Evolutionary conservation across 192 early-diverging fungal species (phyloP), one percentile per base, ranked within the genome.

Genomic region (Hyaloraphidium curvatum): DNA sequence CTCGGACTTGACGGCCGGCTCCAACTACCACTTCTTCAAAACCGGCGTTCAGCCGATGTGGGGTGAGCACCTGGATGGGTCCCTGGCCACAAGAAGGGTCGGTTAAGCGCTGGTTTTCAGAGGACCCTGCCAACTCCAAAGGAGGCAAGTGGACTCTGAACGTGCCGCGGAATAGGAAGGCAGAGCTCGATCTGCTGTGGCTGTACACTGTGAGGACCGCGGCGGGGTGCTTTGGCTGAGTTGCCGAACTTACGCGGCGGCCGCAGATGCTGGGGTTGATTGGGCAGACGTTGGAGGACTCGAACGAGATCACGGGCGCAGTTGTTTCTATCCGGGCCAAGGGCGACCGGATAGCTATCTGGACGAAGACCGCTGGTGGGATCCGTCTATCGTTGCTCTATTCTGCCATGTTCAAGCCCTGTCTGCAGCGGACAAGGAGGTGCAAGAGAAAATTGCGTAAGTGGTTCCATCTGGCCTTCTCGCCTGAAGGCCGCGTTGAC

Each of bases 1-100:
- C 1, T 73, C 72, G 22, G 75, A 83, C 26, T 66, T 91, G 50
- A 68, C 75, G 16, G 64, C 72, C 51, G 83, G 79, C 39, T 77
- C 87, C 41, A 93, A 97, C 72, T 94, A 89, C 64, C 89, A 92
- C 54, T 28, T 59, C 1, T 97, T 97, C 75, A 86, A 89, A 68
- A 69, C 83, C 41, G 89, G 89, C 19, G 70, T 94, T 54, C 76
- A 79, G 63, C 93, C 91, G 5, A 80, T 81, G 77, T 93, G 93
- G 91, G 14, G 4, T 48, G 7, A 37, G 17, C 11, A 11, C 17
- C 17, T 37, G 35, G 11, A 17, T 11, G 17, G 11, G 35, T 37
- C 35, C 11, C 11, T 37, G 35, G 11, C 11, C 35, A 17, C 35
- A 17, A 13, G 11, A 48, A 25, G 43, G 17, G 11, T 48, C 17